These are phyloP conservation scores for Xylaria sp. DNA, from an alignment of 2,329 filamentous ascomycete genomes.

Conservation along the genomic window DNA sequence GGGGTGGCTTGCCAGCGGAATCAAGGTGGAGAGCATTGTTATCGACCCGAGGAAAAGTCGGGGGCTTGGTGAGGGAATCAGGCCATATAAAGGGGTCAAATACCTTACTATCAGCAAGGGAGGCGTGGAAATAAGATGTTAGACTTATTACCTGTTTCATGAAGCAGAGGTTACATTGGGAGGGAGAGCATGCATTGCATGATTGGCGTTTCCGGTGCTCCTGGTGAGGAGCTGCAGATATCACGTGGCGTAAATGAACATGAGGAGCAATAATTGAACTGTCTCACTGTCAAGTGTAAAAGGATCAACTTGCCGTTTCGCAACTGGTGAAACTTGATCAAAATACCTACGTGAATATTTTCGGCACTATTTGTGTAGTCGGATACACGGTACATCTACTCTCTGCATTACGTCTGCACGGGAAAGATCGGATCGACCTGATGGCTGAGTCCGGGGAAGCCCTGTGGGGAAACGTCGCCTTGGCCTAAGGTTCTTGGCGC, in stretches of 20 bases:
- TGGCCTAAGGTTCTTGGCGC: not conserved
- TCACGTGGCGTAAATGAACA: slow-evolving; percentile 14
- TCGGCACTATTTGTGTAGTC: too few species aligned
- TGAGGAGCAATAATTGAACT: not conserved
- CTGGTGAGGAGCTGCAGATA: slow-evolving; percentile 7
- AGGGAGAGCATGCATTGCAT: slow-evolving; percentile 22
- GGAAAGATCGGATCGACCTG: slow-evolving; percentile 11
- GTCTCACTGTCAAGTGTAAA: slow-evolving; percentile 4
- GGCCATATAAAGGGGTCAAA: slow-evolving; percentile 97
- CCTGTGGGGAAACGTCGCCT: slow-evolving; percentile 13
- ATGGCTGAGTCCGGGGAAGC: not conserved
- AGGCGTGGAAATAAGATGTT: slow-evolving; percentile 67
- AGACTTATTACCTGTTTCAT: slow-evolving; percentile 6
- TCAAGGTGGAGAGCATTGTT: slow-evolving; percentile 69
- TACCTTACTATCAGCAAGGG: slow-evolving; percentile 79
- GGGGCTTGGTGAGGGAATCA: slow-evolving; percentile 83
- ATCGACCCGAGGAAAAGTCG: slow-evolving; percentile 78
- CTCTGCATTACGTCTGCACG: not conserved
- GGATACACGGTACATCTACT: not conserved
- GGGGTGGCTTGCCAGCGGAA: slow-evolving; percentile 68
- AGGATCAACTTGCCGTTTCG: not conserved
- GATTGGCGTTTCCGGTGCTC: slow-evolving; percentile 17
- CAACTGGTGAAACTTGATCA: not conserved
- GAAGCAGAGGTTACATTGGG: slow-evolving; percentile 19
- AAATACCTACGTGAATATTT: not conserved